phyloP scores from a whole-genome alignment of 2,329 filamentous ascomycete species.

The Lizonia empirigonia region DNA sequence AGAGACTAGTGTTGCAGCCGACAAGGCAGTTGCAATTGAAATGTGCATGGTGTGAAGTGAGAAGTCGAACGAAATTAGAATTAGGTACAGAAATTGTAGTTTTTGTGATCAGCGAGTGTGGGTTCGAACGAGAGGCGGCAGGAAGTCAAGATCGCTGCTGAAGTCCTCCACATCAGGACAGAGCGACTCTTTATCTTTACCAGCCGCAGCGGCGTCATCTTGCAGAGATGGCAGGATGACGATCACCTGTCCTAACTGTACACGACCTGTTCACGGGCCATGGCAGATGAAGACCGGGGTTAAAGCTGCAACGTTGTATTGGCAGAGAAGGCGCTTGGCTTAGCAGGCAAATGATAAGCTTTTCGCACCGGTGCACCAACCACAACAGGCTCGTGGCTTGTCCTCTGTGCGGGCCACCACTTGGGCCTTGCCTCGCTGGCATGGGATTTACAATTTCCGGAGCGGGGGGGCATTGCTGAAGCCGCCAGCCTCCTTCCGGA shows the following conservation, averaged over 20 bases:
- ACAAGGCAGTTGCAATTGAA: constrained; percentile 11
- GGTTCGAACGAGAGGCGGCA: constrained; percentile 7
- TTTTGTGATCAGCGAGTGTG: constrained; percentile 14
- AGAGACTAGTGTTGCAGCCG: constrained; percentile 12
- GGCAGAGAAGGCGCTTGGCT: constrained; percentile 8
- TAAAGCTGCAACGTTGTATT: constrained; percentile 14
- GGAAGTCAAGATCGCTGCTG: constrained; percentile 17
- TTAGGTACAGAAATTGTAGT: constrained; percentile 1
- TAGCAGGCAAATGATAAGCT: constrained; percentile 15
- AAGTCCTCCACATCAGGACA: constrained; percentile 7
- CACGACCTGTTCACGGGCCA: constrained; percentile 7
- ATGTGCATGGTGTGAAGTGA: constrained; percentile 8
- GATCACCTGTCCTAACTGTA: constrained; percentile 8
- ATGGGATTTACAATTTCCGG: constrained; percentile 15
- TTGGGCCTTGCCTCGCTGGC: constrained; percentile 7
- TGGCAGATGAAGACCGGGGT: constrained; percentile 11
- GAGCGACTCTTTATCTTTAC: constrained; percentile 13
- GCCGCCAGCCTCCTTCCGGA: constrained; percentile 11
- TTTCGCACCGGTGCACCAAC: constrained; percentile 5
- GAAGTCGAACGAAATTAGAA: constrained; percentile 5
- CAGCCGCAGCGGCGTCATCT: not conserved
- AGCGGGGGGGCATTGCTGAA: not conserved
- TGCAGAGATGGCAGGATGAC: constrained; percentile 4
- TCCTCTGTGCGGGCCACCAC: constrained; percentile 1
- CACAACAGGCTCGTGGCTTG: constrained; percentile 6